phyloP scores from a whole-genome alignment of 371 early-diverging fungal genomes.

The Chytridium lagenaria region DNA sequence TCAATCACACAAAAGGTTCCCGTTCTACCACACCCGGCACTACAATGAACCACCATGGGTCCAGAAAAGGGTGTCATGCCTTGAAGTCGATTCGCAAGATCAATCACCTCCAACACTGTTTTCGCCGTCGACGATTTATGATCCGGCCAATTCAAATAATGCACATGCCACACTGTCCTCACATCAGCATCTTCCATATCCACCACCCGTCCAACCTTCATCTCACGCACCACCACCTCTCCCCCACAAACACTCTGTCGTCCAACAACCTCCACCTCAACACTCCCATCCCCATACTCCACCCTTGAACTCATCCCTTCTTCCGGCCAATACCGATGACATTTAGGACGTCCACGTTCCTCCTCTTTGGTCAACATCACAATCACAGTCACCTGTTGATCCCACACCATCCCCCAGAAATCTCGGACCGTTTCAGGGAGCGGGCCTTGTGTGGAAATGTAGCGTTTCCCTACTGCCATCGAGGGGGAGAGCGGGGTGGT shows the following conservation, averaged over 20 bases:
- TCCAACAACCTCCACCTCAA: conserved; percentile 40
- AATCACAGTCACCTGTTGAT: conserved; percentile 74
- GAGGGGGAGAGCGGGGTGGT: conserved; percentile 16
- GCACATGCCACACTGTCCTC: conserved; percentile 73
- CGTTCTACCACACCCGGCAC: conserved; percentile 97
- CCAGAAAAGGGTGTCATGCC: conserved; percentile 44
- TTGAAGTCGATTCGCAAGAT: conserved; percentile 65
- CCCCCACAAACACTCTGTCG: conserved; percentile 32
- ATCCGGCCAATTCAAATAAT: conserved; percentile 92
- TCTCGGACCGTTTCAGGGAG: conserved; percentile 79
- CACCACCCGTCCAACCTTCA: conserved; percentile 27
- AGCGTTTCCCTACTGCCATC: conserved; percentile 44
- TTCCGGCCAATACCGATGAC: conserved; percentile 80
- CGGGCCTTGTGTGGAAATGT: conserved; percentile 91
- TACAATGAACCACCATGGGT: conserved; percentile 92
- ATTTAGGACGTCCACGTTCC: conserved; percentile 79
- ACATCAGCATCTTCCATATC: conserved; percentile 19
- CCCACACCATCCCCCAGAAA: conserved; percentile 93
- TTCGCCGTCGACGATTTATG: conserved; percentile 49
- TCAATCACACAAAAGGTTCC: conserved; percentile 92
- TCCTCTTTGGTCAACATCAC: conserved; percentile 90
- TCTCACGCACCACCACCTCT: conserved; percentile 47
- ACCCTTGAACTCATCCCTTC: neutral
- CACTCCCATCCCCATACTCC: conserved; percentile 21
- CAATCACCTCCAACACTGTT: conserved; percentile 65